Base-by-base conservation (phyloP, 164 flowering plant genomes). In the Buxus sempervirens region DNA sequence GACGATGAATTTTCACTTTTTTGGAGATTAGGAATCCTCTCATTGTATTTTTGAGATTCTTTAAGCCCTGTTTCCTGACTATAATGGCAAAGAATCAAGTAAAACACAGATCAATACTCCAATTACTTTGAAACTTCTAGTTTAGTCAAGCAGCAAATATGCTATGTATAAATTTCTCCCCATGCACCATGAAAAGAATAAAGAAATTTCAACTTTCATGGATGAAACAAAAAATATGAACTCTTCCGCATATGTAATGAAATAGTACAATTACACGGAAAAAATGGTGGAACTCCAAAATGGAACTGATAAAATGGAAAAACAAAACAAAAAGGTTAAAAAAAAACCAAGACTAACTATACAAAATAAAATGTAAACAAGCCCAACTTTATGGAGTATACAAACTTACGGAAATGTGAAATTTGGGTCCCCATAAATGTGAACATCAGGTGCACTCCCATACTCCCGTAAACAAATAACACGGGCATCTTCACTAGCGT, bases 401-500 rank as follows among this genome's bases (percentile, higher is more conserved):
- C 63, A 26, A 65, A 70, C 95, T 78, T 80, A 94, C 96, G 93
- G 95, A 67, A 94, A 94, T 63, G 90, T 87, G 74, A 94, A 94
- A 64, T 70, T 78, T 9, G 95, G 96, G 75, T 91, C 98, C 36
- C 96, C 98, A 70, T 86, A 94, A 49, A 94, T 86, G 38, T 76
- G 76, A 73, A 94, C 76, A 36, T 88, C 85, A 64, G 98, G 98
- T 24, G 98, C 93, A 77, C 88, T 82, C 23, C 98, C 98, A 75
- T 88, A 94, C 75, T 94, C 96, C 16, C 89, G 73, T 60, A 83
- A 64, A 68, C 98, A 94, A 55, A 94, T 75, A 60, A 76, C 41
- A 45, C 95, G 95, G 27, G 98, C 98, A 81, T 94, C 97, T 73
- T 94, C 97, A 78, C 93, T 84, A 21, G 98, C 98, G 80, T 45